Percentiles rank a stretch among this genome's conserved stretches.
Conservation (phyloP, 768 basidiomycete genomes). For the Lactarius tabidus region DNA sequence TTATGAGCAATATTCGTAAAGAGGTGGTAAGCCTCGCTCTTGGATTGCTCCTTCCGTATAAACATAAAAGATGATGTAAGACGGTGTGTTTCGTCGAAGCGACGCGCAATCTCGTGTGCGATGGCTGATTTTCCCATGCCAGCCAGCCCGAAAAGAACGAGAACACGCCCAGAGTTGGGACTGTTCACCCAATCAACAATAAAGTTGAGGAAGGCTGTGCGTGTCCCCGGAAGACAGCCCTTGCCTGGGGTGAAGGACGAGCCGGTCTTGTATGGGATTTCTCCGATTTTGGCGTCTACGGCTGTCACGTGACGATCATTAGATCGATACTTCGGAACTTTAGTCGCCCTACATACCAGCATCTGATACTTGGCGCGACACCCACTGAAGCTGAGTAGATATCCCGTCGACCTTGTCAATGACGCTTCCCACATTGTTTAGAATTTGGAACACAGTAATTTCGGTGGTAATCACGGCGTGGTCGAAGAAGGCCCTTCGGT, state of each 20-base stretch:
- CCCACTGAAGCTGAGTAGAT: not conserved
- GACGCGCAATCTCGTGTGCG: not conserved
- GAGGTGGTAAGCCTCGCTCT: not conserved
- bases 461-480: not conserved
- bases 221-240: too few relatives aligned
- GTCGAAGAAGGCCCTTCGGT: not conserved
- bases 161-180: not conserved
- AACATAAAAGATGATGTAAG: not conserved
- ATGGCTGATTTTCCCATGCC: not conserved
- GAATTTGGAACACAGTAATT: not conserved
- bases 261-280: too few relatives aligned
- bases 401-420: not conserved
- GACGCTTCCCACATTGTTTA: not conserved
- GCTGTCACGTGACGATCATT: not conserved
- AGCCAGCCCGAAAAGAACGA: not conserved
- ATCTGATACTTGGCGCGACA: not conserved
- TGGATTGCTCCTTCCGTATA: not conserved
- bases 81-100: not conserved
- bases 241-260: too few relatives aligned
- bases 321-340: not conserved
- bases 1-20: not conserved
- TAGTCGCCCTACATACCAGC: too few relatives aligned
- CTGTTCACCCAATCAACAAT: too few relatives aligned
- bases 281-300: too few relatives aligned
- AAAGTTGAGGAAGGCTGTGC: too few relatives aligned